Conservation (phyloP, 1,284 basidiomycete species). For the Apiotrichum gracile region DNA sequence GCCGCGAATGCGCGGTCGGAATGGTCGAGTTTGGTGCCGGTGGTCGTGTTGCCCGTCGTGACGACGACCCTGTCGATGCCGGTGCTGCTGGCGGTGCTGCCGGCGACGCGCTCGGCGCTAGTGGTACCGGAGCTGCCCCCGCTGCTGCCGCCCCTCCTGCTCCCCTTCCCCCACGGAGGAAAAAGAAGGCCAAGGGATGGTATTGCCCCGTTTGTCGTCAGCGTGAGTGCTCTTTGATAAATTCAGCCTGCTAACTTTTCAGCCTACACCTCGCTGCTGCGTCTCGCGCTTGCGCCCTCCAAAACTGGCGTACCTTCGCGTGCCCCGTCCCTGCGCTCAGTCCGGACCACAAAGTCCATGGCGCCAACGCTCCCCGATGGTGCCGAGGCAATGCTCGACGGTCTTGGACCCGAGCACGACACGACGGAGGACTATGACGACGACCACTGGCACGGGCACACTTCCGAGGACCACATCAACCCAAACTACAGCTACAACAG, state of each 20-base stretch:
- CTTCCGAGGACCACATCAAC: not conserved
- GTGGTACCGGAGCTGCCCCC: conserved; percentile 6
- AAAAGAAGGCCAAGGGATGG: conserved; percentile 88
- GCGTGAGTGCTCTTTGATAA: conserved; percentile 52
- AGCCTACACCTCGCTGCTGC: conserved; percentile 81
- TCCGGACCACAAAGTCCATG: conserved; percentile 24
- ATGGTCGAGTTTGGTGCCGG: conserved; percentile 94
- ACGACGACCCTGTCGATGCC: conserved; percentile 16
- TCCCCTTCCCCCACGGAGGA: conserved; percentile 54
- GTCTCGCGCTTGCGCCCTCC: conserved; percentile 69
- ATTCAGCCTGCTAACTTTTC: not conserved
- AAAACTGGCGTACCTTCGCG: conserved; percentile 28
- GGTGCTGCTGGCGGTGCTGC: conserved; percentile 17
- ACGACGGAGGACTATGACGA: conserved; percentile 4
- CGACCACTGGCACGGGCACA: conserved; percentile 1
- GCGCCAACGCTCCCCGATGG: conserved; percentile 45
- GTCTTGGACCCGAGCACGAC: conserved; percentile 22
- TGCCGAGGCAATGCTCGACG: conserved; percentile 44
- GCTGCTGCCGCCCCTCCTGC: conserved; percentile 34
- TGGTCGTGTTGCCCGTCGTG: conserved; percentile 52
- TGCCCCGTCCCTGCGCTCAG: conserved; percentile 21
- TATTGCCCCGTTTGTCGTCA: conserved; percentile 89
- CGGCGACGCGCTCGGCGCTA: conserved; percentile 16
- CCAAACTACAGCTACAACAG: conserved; percentile 9
- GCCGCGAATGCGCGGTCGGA: conserved; percentile 82